phyloP scores from a whole-genome alignment of 768 basidiomycete genomes.

The Pleurotus pulmonarius region DNA sequence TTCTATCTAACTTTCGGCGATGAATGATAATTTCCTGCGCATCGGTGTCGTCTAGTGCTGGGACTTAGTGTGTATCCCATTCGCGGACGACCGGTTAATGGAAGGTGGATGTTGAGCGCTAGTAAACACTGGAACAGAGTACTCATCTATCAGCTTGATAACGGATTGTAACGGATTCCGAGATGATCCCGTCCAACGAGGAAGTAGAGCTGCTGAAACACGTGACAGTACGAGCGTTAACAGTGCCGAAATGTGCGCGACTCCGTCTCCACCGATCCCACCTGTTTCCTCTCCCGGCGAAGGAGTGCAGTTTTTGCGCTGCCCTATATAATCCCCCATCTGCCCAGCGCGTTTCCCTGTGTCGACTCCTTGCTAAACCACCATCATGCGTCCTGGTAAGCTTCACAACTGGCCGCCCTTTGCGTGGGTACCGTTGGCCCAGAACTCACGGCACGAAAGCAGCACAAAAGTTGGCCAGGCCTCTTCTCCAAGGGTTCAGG shows the following conservation, averaged over 20 bases:
- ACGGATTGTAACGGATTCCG: no score
- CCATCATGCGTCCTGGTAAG: constrained; percentile 5
- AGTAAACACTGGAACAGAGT: no score
- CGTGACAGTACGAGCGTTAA: constrained; percentile 1
- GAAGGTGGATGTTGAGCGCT: no score
- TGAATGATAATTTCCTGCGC: no score
- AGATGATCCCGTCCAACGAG: no score
- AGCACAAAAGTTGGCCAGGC: background rate
- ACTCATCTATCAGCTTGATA: no score
- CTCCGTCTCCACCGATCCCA: background rate
- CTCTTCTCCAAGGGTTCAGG: constrained; percentile 3
- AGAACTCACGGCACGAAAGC: constrained; percentile 1
- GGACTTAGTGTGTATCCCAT: no score
- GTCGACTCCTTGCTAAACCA: background rate
- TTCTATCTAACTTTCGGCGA: no score
- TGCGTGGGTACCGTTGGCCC: constrained; percentile 3
- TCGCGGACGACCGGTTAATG: no score
- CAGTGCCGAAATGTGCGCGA: background rate
- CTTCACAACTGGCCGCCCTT: background rate
- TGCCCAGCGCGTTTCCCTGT: background rate
- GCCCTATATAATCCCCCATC: background rate
- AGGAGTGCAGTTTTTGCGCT: background rate
- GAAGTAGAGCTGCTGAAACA: background rate
- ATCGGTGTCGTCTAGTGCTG: no score
- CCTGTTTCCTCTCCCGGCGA: background rate